Percentiles rank a stretch among this genome's conserved stretches.
phyloP scores from a whole-genome alignment of 2,329 filamentous ascomycete genomes.

The Aureobasidium namibiae region DNA sequence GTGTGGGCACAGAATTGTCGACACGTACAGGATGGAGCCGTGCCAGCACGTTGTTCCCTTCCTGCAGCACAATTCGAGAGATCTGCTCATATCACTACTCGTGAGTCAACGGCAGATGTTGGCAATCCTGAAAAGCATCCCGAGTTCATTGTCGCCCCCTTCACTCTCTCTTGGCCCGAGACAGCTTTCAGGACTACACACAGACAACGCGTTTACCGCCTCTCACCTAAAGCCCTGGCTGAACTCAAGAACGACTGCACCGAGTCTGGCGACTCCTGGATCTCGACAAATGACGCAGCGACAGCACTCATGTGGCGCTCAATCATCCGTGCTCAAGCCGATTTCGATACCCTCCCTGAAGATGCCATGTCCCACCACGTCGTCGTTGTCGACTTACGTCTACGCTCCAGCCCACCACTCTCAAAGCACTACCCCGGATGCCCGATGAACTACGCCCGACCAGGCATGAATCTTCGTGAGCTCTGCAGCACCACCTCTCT shows the following conservation, averaged over 20 bases:
- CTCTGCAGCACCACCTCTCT: neutral
- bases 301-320: neutral
- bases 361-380: neutral
- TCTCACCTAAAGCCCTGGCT: neutral
- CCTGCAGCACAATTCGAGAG: neutral
- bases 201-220: neutral
- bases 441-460: slow-evolving; percentile 1
- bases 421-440: neutral
- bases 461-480: neutral
- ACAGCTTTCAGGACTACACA: neutral
- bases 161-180: neutral
- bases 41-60: neutral
- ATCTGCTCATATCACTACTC: neutral
- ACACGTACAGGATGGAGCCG: neutral
- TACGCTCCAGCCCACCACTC: neutral
- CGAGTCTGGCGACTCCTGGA: neutral
- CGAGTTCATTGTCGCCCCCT: neutral
- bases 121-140: neutral
- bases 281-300: neutral
- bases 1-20: neutral
- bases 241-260: slow-evolving; percentile 2
- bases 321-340: neutral
- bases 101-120: neutral
- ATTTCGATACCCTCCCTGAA: neutral
- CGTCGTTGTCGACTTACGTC: neutral